Evolutionary conservation across 2,329 filamentous ascomycete genomes (phyloP).

Genomic region (Tolypocladium inflatum): DNA sequence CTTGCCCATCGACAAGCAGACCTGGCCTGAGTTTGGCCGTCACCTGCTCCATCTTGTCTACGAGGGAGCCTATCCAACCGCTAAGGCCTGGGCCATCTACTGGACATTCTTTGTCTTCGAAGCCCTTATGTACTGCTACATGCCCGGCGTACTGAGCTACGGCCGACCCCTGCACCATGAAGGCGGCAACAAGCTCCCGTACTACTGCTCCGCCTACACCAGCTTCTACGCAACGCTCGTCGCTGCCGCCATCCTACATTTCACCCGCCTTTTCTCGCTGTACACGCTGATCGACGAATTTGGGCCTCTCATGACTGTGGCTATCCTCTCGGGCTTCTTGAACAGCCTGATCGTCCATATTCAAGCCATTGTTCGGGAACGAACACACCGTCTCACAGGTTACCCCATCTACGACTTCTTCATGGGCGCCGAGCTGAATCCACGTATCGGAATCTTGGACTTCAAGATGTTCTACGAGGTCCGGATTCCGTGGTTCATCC

Average conservation of each 20-base stretch:
- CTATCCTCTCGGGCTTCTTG: constrained; percentile 79
- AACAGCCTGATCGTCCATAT: constrained; percentile 77
- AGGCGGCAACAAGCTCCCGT: constrained; percentile 74
- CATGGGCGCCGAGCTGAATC: constrained; percentile 82
- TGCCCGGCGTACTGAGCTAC: constrained; percentile 77
- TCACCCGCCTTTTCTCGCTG: constrained; percentile 72
- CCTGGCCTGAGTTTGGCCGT: constrained; percentile 56
- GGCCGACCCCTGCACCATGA: constrained; percentile 78
- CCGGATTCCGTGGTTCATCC: constrained; percentile 82
- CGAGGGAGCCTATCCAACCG: constrained; percentile 70
- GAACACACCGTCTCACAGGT: constrained; percentile 84
- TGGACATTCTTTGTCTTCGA: constrained; percentile 86
- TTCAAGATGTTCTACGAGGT: constrained; percentile 97
- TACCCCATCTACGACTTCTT: constrained; percentile 78
- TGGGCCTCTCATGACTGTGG: constrained; percentile 80
- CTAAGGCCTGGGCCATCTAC: constrained; percentile 82
- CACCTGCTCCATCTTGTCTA: constrained; percentile 66
- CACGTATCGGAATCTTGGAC: constrained; percentile 69
- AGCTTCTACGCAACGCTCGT: constrained; percentile 80
- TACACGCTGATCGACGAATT: constrained; percentile 93
- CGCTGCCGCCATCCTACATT: constrained; percentile 60
- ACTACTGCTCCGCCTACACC: constrained; percentile 84
- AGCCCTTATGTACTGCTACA: constrained; percentile 66
- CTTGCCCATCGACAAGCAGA: constrained; percentile 52
- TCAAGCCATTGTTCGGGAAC: constrained; percentile 69